phyloP scores from a whole-genome alignment of 306 rosid genomes.

The Comarum palustre region DNA sequence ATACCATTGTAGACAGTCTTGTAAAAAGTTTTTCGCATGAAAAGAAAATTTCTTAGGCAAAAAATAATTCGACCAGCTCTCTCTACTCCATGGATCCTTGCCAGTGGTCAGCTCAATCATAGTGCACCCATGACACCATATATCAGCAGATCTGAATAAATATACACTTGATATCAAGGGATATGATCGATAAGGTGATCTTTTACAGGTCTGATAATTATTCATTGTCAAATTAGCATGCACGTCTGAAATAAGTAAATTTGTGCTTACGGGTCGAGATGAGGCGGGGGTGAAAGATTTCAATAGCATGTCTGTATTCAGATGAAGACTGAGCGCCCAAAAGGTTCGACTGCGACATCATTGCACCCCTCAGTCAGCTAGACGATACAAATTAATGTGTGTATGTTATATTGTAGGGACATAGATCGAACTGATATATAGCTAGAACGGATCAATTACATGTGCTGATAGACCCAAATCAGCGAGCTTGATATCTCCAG shows the following conservation, averaged over 20 bases:
- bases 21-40: background rate
- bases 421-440: background rate
- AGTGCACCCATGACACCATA: background rate
- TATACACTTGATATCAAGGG: too few species aligned
- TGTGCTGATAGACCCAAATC: background rate
- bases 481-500: background rate
- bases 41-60: background rate
- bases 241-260: background rate
- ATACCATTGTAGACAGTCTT: background rate
- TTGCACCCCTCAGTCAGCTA: background rate
- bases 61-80: background rate
- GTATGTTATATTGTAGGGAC: too few species aligned
- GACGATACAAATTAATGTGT: too few species aligned
- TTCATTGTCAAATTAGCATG: background rate
- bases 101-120: background rate
- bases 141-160: background rate
- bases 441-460: background rate
- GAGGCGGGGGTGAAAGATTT: background rate
- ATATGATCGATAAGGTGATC: too few species aligned
- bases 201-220: too few species aligned
- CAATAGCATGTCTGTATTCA: background rate
- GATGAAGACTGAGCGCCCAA: background rate
- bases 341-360: background rate
- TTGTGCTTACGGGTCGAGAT: background rate
- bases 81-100: background rate